phyloP scores from a whole-genome alignment of 495 filamentous ascomycete species.

The Penicillium mononematosum region DNA sequence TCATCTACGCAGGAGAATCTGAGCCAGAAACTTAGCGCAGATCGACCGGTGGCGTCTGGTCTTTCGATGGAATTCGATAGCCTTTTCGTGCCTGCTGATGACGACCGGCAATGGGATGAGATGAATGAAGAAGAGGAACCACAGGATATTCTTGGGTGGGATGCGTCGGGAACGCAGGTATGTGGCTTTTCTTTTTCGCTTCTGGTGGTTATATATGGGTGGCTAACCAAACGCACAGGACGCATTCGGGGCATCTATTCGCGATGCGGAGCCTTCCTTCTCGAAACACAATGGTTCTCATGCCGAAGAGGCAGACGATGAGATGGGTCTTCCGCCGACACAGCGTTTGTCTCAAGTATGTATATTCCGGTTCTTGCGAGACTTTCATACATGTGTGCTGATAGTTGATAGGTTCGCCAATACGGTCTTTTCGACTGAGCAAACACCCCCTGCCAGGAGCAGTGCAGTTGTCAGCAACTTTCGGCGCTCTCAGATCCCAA shows the following conservation, averaged over 20 bases:
- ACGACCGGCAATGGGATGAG: slow-evolving; percentile 79
- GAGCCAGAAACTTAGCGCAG: slow-evolving; percentile 29
- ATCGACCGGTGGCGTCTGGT: slow-evolving; percentile 49
- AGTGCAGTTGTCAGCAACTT: background rate
- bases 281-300: slow-evolving; percentile 16
- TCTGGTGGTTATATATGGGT: background rate
- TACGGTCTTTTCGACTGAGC: slow-evolving; percentile 48
- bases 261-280: slow-evolving; percentile 27
- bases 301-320: slow-evolving; percentile 24
- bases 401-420: slow-evolving; percentile 37
- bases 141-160: slow-evolving; percentile 80
- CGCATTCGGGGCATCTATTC: slow-evolving; percentile 36
- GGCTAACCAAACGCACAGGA: slow-evolving; percentile 23
- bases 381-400: slow-evolving; percentile 8
- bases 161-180: slow-evolving; percentile 60
- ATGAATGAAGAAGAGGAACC: slow-evolving; percentile 66
- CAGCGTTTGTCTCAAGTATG: slow-evolving; percentile 52
- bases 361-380: background rate
- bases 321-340: slow-evolving; percentile 49
- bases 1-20: slow-evolving; percentile 31
- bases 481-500: background rate
- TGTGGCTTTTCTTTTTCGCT: slow-evolving; percentile 1
- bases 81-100: slow-evolving; percentile 75
- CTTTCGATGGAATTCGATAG: slow-evolving; percentile 67
- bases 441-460: background rate